Evolutionary conservation across 2,329 filamentous ascomycete genomes (phyloP).

Genomic region (Aureobasidium musti): DNA sequence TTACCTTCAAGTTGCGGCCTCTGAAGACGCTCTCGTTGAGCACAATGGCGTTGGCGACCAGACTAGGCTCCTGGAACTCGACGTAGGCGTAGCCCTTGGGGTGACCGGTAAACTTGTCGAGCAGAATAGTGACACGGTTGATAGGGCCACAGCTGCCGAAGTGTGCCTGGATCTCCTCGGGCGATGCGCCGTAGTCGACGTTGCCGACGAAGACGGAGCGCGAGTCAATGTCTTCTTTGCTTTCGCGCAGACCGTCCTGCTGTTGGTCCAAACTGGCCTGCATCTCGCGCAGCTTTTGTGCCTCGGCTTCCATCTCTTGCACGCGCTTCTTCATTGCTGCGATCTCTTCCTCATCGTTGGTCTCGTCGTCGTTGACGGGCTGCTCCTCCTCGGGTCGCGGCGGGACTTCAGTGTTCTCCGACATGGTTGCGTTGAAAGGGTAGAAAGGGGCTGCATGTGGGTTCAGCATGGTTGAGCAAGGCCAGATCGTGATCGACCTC

Average conservation of each 20-base stretch:
- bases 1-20: slow-evolving; percentile 90
- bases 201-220: slow-evolving; percentile 98
- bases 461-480: slow-evolving; percentile 15
- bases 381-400: slow-evolving; percentile 34
- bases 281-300: slow-evolving; percentile 57
- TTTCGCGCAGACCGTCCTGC: slow-evolving; percentile 78
- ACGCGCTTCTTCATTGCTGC: slow-evolving; percentile 57
- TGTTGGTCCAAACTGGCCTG: slow-evolving; percentile 74
- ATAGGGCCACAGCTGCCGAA: slow-evolving; percentile 97
- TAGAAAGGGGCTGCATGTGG: slow-evolving; percentile 20
- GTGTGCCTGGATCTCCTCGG: slow-evolving; percentile 97
- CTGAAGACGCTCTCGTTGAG: slow-evolving; percentile 97
- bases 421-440: slow-evolving; percentile 32
- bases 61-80: slow-evolving; percentile 90
- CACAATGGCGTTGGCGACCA: slow-evolving; percentile 90
- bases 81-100: slow-evolving; percentile 99
- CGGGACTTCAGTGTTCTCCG: slow-evolving; percentile 35
- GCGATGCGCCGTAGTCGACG: slow-evolving; percentile 94
- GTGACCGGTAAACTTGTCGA: slow-evolving; percentile 98
- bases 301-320: slow-evolving; percentile 61
- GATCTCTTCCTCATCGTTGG: slow-evolving; percentile 47
- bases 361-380: slow-evolving; percentile 38
- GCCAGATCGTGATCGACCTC: neutral
- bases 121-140: slow-evolving; percentile 93
- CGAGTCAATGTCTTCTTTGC: slow-evolving; percentile 92